Evolutionary conservation across 2,329 filamentous ascomycete genomes (phyloP).

Genomic region (Fusarium sp.): DNA sequence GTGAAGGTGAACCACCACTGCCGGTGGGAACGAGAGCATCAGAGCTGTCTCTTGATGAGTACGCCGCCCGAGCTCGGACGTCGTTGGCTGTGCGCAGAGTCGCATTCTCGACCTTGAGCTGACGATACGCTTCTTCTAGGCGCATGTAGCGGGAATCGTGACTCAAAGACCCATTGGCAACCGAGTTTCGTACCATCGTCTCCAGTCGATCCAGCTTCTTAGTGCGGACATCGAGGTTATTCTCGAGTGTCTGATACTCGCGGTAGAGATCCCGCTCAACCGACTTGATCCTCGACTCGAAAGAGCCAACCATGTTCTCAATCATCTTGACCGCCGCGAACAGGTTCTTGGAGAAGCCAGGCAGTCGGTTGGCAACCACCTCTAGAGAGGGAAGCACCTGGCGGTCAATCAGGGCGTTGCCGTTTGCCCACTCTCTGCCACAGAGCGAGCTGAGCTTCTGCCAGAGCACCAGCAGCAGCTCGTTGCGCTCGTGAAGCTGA

Average conservation of each 20-base stretch:
- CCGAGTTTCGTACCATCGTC: slow-evolving; percentile 78
- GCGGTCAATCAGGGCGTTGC: slow-evolving; percentile 90
- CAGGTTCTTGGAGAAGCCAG: slow-evolving; percentile 92
- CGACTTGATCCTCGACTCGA: slow-evolving; percentile 83
- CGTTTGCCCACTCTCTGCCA: slow-evolving; percentile 91
- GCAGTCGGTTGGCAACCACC: slow-evolving; percentile 86
- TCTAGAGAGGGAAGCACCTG: slow-evolving; percentile 87
- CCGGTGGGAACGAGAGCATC: slow-evolving; percentile 53
- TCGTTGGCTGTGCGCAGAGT: slow-evolving; percentile 78
- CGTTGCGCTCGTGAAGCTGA: slow-evolving; percentile 91
- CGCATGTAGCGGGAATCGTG: slow-evolving; percentile 64
- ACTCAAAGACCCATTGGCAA: slow-evolving; percentile 65
- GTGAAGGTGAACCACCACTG: slow-evolving; percentile 66
- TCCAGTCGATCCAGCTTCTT: slow-evolving; percentile 93
- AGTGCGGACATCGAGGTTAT: slow-evolving; percentile 81
- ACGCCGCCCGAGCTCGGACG: slow-evolving; percentile 67
- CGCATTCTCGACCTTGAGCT: slow-evolving; percentile 77
- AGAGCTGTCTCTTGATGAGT: slow-evolving; percentile 58
- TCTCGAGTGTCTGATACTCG: slow-evolving; percentile 90
- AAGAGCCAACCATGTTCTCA: slow-evolving; percentile 83
- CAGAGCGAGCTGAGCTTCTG: slow-evolving; percentile 88
- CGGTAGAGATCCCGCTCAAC: slow-evolving; percentile 94
- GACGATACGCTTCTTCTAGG: slow-evolving; percentile 73
- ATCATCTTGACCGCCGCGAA: slow-evolving; percentile 89
- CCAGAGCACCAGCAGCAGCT: slow-evolving; percentile 90